Percentiles rank a stretch among this genome's conserved stretches.
phyloP scores from a whole-genome alignment of 257 asterid genomes.

The Cordia subcordata region DNA sequence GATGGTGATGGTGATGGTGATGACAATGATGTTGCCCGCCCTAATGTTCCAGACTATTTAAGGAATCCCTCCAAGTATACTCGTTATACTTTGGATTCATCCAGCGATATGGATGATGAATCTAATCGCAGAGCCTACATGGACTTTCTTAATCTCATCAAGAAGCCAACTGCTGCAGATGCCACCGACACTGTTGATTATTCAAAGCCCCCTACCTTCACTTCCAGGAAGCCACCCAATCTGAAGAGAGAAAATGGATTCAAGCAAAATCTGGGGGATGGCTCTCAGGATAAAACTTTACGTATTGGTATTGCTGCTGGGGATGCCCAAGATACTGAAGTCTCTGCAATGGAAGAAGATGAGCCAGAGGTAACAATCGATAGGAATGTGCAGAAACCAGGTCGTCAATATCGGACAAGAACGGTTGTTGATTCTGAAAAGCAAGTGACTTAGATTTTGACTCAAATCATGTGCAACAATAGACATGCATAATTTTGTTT shows the following conservation, averaged over 20 bases:
- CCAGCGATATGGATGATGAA: constrained; percentile 54
- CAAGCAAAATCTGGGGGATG: constrained; percentile 16
- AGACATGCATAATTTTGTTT: too few relatives aligned
- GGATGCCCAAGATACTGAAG: constrained; percentile 34
- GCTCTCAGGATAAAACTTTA: constrained; percentile 22
- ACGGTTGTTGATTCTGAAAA: constrained; percentile 17
- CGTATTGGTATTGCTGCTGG: constrained; percentile 43
- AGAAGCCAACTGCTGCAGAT: constrained; percentile 27
- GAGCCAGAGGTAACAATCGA: constrained; percentile 21
- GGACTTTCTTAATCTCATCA: constrained; percentile 44
- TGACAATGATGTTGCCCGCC: background rate
- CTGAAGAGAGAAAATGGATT: constrained; percentile 20
- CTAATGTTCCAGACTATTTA: constrained; percentile 57
- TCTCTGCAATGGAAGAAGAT: constrained; percentile 69
- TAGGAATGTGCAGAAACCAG: constrained; percentile 34
- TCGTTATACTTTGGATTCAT: constrained; percentile 51
- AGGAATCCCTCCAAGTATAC: constrained; percentile 82
- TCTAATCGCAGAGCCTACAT: constrained; percentile 54
- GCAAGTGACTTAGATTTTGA: background rate
- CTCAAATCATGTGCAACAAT: too few relatives aligned
- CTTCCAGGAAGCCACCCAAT: constrained; percentile 44
- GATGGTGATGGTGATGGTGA: too few relatives aligned
- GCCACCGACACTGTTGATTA: constrained; percentile 15
- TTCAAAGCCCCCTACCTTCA: constrained; percentile 48
- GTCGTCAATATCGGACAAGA: constrained; percentile 56